Evolutionary conservation across 1,284 basidiomycete genomes (phyloP), one percentile per base, ranked within the genome.

Genomic region (Ceratobasidium sp.): DNA sequence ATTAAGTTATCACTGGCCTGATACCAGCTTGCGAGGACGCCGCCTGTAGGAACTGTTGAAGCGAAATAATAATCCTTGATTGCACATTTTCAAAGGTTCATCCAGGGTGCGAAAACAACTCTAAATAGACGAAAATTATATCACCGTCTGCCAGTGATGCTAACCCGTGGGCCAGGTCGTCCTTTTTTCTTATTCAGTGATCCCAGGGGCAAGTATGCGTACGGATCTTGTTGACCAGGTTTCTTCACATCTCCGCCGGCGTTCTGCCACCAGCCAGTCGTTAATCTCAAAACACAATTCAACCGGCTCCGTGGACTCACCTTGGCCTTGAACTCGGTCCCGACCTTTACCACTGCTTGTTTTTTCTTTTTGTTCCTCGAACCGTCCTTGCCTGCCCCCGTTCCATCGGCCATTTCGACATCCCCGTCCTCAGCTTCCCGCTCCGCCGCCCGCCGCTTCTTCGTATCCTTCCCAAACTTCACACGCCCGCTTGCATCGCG

Each of bases 401-500:
- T 82, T 19, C 83, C 85, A 75, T 88, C 89, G 8, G 81, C 89
- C 89, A 93, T 93, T 79, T 92, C 92, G 59, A 93, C 83, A 78
- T 94, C 93, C 34, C 85, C 86, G 16, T 78, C 83, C 19, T 80
- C 80, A 29, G 87, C 88, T 77, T 90, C 90, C 29, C 85, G 84
- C 76, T 87, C 86, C 48, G 88, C 87, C 69, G 91, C 86, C 76
- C 95, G 83, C 74, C 92, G 88, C 80, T 95, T 93, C 83, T 96
- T 97, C 31, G 94, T 97, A 80, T 98, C 94, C 84, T 98, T 98
- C 85, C 98, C 95, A 84, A 98, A 98, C 83, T 95, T 97, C 80
- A 98, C 84, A 46, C 88, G 89, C 22, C 98, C 98, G 76, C 90
- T 90, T 0, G 90, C 86, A 43, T 93, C 93, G 39, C 95, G 89